Percentiles rank a stretch among this genome's conserved stretches.
These are phyloP conservation scores for Trichoderma sp. DNA, from an alignment of 2,329 filamentous ascomycete species.

Conservation along the genomic window DNA sequence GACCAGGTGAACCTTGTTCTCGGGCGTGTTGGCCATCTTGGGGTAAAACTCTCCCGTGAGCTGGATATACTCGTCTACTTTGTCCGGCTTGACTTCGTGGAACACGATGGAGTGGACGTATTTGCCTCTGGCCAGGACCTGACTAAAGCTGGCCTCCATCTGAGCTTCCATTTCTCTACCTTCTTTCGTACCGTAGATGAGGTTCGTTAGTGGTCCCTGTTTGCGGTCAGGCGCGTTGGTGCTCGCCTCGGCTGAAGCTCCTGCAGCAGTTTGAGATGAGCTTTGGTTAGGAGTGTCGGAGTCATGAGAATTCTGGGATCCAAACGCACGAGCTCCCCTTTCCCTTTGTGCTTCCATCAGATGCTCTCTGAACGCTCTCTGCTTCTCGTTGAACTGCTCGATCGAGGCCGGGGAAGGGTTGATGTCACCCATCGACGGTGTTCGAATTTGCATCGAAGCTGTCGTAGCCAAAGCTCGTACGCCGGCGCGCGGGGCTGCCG, in stretches of 20 bases:
- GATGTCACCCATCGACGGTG: conserved; percentile 86
- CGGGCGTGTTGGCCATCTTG: conserved; percentile 76
- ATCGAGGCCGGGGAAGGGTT: conserved; percentile 66
- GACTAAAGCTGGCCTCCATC: conserved; percentile 94
- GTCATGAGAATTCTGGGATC: conserved; percentile 48
- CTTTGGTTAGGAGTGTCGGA: conserved; percentile 47
- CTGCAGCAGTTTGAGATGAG: conserved; percentile 45
- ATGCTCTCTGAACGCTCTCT: conserved; percentile 84
- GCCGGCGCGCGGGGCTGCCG: conserved; percentile 50
- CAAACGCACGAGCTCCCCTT: conserved; percentile 79
- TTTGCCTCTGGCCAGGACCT: conserved; percentile 92
- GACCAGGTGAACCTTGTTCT: conserved; percentile 94
- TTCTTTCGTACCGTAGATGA: conserved; percentile 97
- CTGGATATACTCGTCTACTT: conserved; percentile 91
- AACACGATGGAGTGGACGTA: conserved; percentile 98
- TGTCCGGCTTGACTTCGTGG: conserved; percentile 93
- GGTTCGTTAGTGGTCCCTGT: conserved; percentile 74
- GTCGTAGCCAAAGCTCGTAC: conserved; percentile 64
- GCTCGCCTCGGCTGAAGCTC: conserved; percentile 57
- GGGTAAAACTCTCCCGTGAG: conserved; percentile 93
- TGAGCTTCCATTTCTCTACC: conserved; percentile 92
- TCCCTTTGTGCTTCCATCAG: conserved; percentile 77
- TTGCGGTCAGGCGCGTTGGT: conserved; percentile 65
- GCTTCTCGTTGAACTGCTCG: conserved; percentile 77
- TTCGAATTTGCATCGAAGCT: conserved; percentile 47